phyloP scores from a whole-genome alignment of 257 asterid species.

The Solanum gracilifrons region DNA sequence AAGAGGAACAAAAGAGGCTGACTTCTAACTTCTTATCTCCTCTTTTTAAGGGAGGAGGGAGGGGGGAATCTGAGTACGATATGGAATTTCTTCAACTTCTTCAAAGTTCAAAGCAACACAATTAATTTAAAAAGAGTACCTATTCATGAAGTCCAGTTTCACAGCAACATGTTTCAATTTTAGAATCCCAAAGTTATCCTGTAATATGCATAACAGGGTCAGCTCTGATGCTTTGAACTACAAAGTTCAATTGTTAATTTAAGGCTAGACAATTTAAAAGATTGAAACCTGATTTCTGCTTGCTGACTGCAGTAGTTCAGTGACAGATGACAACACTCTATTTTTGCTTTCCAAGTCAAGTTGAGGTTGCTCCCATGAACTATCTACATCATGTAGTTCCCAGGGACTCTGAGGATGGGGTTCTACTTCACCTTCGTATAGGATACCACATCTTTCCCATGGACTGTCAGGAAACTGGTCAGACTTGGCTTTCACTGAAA shows the following conservation, averaged over 20 bases:
- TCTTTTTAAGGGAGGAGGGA: neutral
- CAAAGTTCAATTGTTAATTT: neutral
- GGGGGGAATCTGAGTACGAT: neutral
- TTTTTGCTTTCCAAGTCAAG: conserved; percentile 27
- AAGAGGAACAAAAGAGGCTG: neutral
- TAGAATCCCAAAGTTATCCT: conserved; percentile 58
- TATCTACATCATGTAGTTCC: conserved; percentile 72
- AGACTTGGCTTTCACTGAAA: conserved; percentile 43
- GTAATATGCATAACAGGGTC: conserved; percentile 19
- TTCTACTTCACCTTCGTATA: conserved; percentile 32
- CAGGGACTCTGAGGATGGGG: conserved; percentile 64
- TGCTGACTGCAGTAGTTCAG: conserved; percentile 31
- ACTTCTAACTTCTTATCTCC: neutral
- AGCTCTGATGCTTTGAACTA: neutral
- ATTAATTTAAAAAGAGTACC: conserved; percentile 22
- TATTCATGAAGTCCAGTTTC: conserved; percentile 63
- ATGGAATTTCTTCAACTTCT: neutral
- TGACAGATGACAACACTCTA: conserved; percentile 29
- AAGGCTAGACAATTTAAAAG: neutral
- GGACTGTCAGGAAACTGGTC: conserved; percentile 72
- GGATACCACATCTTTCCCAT: conserved; percentile 70
- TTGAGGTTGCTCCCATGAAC: conserved; percentile 42
- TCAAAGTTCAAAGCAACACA: neutral
- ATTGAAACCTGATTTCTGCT: conserved; percentile 47
- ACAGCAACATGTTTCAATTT: conserved; percentile 58